phyloP scores from a whole-genome alignment of 306 rosid species.

The Sindora glabra region DNA sequence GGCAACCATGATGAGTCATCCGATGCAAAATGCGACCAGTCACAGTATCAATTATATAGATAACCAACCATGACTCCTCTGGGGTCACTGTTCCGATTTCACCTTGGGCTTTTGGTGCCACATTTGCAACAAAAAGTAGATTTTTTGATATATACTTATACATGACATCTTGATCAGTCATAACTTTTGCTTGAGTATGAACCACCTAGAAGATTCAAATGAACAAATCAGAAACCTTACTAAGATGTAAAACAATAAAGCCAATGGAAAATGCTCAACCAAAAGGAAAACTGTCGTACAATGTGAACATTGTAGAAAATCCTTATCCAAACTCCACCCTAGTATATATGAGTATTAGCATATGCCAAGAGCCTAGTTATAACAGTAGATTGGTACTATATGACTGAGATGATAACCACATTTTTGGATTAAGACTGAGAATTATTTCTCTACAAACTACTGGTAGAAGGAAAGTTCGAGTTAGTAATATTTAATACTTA shows the following conservation, averaged over 20 bases:
- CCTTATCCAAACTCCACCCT: not conserved
- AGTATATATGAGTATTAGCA: not conserved
- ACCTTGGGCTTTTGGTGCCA: conserved; percentile 82
- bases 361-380: not conserved
- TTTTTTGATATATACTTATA: conserved; percentile 81
- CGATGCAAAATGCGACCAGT: conserved; percentile 90
- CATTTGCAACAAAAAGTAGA: conserved; percentile 86
- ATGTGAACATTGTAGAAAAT: not conserved
- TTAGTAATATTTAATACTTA: too few relatives aligned
- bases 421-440: too few relatives aligned
- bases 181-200: conserved; percentile 94
- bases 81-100: conserved; percentile 81
- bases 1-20: conserved; percentile 86
- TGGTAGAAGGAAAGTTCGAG: too few relatives aligned
- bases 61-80: conserved; percentile 83
- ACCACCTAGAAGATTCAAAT: conserved; percentile 57
- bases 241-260: too few relatives aligned
- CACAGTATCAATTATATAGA: conserved; percentile 80
- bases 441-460: too few relatives aligned
- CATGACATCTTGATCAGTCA: conserved; percentile 83
- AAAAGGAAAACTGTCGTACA: not conserved
- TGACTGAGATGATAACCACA: not conserved
- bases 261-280: too few relatives aligned
- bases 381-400: not conserved
- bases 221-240: conserved; percentile 3